Base-by-base conservation (phyloP, 1,284 basidiomycete genomes). In the Ganoderma lingzhi region DNA sequence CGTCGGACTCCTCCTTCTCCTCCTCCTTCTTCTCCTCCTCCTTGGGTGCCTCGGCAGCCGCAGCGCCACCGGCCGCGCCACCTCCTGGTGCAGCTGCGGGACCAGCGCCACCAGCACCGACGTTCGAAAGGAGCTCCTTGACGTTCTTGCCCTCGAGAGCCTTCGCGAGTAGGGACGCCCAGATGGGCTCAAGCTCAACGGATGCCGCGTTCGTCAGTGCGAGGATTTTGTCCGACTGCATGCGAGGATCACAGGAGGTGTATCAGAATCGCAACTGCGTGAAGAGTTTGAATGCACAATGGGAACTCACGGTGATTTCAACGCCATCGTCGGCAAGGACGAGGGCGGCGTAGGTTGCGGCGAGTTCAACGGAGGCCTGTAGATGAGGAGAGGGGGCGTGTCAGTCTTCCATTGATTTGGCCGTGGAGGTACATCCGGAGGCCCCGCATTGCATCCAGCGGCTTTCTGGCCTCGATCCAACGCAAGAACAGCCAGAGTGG, bases 121-220 rank as follows among this genome's bases (percentile, higher is more conserved):
- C 93, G 85, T 96, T 97, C 75, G 94, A 94, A 71, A 98, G 89
- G 74, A 99, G 87, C 66, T 97, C 96, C 86, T 96, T 98, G 80
- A 99, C 88, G 84, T 99, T 91, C 90, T 98, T 98, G 78, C 97
- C 97, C 86, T 98, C 97, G 66, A 99, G 92, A 48, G 97, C 97
- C 85, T 99, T 99, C 76, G 97, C 93, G 79, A 99, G 93, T 77
- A 99, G 93, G 62, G 92, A 85, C 71, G 97, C 96, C 97, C 97
- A 99, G 88, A 99, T 99, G 73, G 96, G 90, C 86, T 99, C 98
- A 72, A 98, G 81, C 64, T 98, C 96, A 72, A 95, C 87, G 73
- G 86, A 85, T 69, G 97, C 97, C 67, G 96, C 96, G 68, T 81
- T 82, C 77, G 94, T 95, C 79, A 99, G 83, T 67, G 95, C 86